Percentiles rank a stretch among this genome's conserved stretches.
Conservation (phyloP, 2,329 filamentous ascomycete species). For the Coniella vitis region DNA sequence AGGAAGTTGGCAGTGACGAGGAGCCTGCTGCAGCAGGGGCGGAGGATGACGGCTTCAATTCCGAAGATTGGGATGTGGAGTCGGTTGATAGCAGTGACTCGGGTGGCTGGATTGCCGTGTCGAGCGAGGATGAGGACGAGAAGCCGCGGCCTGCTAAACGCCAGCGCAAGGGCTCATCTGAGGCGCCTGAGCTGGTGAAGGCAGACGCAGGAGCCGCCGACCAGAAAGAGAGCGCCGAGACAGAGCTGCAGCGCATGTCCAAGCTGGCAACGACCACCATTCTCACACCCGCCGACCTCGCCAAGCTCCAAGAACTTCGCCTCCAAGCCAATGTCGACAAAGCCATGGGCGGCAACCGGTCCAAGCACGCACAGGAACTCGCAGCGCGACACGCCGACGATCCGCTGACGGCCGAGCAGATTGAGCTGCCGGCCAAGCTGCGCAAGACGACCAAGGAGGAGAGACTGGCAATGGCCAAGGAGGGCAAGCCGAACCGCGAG, state of each 20-base stretch:
- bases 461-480: constrained; percentile 72
- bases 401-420: constrained; percentile 81
- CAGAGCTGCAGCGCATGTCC: constrained; percentile 46
- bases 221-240: constrained; percentile 39
- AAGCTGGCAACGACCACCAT: constrained; percentile 89
- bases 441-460: constrained; percentile 87
- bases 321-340: constrained; percentile 66
- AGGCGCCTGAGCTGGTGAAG: constrained; percentile 22
- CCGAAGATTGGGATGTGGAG: constrained; percentile 57
- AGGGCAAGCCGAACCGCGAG: constrained; percentile 68
- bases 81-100: constrained; percentile 61
- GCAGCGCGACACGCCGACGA: constrained; percentile 71
- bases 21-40: constrained; percentile 39
- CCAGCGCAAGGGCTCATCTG: constrained; percentile 36
- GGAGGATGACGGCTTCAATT: constrained; percentile 54
- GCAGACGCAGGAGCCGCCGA: constrained; percentile 13
- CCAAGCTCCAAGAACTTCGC: constrained; percentile 85
- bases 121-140: constrained; percentile 71
- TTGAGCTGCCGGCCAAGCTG: constrained; percentile 76
- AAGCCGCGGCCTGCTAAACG: constrained; percentile 57
- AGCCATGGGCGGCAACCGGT: constrained; percentile 37
- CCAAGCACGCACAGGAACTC: constrained; percentile 43
- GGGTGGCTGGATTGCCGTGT: constrained; percentile 87
- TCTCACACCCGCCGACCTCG: constrained; percentile 90
- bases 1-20: constrained; percentile 53